A percentile compares a stretch with the other conserved stretches of the same genome.
These are phyloP conservation scores for Termitomyces sp. DNA, from an alignment of 768 basidiomycete species.

Conservation along the genomic window DNA sequence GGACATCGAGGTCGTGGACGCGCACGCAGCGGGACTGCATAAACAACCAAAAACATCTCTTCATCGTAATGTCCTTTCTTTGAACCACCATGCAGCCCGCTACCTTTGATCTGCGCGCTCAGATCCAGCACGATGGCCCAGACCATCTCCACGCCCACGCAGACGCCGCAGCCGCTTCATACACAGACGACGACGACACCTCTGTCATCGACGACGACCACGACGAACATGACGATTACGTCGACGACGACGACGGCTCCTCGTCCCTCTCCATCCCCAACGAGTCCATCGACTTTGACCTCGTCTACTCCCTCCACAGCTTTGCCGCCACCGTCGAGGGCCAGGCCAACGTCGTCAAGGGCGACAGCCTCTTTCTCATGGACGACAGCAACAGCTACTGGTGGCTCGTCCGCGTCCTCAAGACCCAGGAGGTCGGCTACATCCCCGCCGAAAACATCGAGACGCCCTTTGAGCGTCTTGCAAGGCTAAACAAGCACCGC, in stretches of 20 bases:
- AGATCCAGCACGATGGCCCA: slow-evolving; percentile 47
- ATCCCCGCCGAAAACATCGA: slow-evolving; percentile 99
- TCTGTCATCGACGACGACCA: slow-evolving; percentile 81
- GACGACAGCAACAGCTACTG: slow-evolving; percentile 99
- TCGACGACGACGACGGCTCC: slow-evolving; percentile 72
- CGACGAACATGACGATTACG: slow-evolving; percentile 65
- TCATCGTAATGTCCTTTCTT: no score
- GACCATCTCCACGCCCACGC: slow-evolving; percentile 34
- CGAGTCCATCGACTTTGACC: slow-evolving; percentile 89
- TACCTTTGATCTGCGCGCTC: slow-evolving; percentile 68
- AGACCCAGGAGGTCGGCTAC: slow-evolving; percentile 98
- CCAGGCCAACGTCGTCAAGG: slow-evolving; percentile 98
- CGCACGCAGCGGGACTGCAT: no score
- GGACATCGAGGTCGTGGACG: slow-evolving; percentile 44
- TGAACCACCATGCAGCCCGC: no score
- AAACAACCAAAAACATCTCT: background rate
- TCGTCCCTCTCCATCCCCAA: slow-evolving; percentile 85
- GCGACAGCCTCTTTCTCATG: slow-evolving; percentile 92
- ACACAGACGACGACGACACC: slow-evolving; percentile 64
- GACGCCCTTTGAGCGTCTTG: slow-evolving; percentile 94
- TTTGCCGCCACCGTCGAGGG: slow-evolving; percentile 98
- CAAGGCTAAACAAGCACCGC: slow-evolving; percentile 92
- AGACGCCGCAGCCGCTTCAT: slow-evolving; percentile 38
- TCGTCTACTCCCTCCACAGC: slow-evolving; percentile 91
- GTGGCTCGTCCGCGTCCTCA: slow-evolving; percentile 99